Base-by-base conservation (phyloP, 768 basidiomycete genomes). In the Scleroderma citrinum region DNA sequence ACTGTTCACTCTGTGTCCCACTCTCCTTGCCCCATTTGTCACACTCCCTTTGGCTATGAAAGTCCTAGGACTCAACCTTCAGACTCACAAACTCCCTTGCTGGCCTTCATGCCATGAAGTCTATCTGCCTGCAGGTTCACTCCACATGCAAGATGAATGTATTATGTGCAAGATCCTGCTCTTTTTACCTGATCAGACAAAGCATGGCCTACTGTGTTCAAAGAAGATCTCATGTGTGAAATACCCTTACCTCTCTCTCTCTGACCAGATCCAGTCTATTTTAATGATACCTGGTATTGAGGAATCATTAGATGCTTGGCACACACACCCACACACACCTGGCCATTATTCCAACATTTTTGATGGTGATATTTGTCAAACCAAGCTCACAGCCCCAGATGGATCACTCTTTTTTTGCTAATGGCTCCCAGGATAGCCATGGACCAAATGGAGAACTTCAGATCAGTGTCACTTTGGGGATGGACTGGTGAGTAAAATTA, bases 401-500 rank as follows among this genome's bases (percentile, higher is more conserved):
- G 63, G 62, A 5, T 5, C 26, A 5, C 26, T 29, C 8, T 29
- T 29, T 29, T 29, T 29, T 29, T 29, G n/a, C n/a, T n/a, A 3
- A 41, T n/a, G 0, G 34, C 34, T 7, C 29, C 3, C 44, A 37
- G 46, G 17, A 49, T 1, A 43, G 49, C n/a, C 19, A 44, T 10
- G 23, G 51, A n/a, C 41, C 52, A 17, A 48, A 52, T 12, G 63
- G 62, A 1, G 65, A 69, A 46, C 55, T 69, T 0, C 56, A 56
- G 0, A 61, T 69, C 41, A 65, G 62, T 0, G 36, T 69, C 0
- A 59, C 59, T 0, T 47, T 62, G 19, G 65, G 67, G 0, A 48
- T 64, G 7, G 67, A 70, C 32, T 71, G 67, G 67, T 70, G 47
- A 0, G 12, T 31, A 14, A 17, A 32, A 8, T 17, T n/a, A n/a